These are phyloP conservation scores for Avicennia marina DNA, from an alignment of 257 asterid genomes.

Conservation along the genomic window DNA sequence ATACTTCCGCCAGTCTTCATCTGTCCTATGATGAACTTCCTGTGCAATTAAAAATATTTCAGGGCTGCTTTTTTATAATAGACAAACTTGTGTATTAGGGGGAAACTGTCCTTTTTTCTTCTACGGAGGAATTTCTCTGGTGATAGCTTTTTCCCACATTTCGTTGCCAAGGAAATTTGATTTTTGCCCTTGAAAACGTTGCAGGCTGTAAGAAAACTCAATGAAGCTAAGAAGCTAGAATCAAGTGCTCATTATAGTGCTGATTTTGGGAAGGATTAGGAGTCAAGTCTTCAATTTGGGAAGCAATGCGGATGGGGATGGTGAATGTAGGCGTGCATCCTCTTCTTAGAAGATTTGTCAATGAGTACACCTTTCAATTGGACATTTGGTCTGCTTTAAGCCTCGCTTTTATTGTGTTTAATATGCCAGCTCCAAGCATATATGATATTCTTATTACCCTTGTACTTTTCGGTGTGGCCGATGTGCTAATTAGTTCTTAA, in stretches of 20 bases:
- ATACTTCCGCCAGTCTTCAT: neutral
- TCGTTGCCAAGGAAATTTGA: neutral
- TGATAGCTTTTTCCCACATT: neutral
- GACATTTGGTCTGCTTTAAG: neutral
- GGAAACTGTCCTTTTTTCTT: neutral
- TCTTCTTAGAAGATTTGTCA: neutral
- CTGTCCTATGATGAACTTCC: neutral
- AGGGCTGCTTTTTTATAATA: neutral
- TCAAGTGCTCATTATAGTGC: slow-evolving; percentile 81
- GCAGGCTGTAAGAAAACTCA: slow-evolving; percentile 89
- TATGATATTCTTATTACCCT: neutral
- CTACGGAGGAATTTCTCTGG: neutral
- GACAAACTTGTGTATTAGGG: neutral
- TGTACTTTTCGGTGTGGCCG: neutral
- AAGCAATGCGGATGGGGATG: neutral
- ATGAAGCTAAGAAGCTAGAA: slow-evolving; percentile 94
- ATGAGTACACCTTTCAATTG: neutral
- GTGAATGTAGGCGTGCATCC: neutral
- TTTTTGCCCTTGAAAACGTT: neutral
- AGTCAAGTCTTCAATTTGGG: neutral
- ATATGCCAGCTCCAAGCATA: neutral
- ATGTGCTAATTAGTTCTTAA: neutral
- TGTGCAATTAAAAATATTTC: neutral
- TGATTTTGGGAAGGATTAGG: slow-evolving; percentile 84
- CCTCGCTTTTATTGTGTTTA: slow-evolving; percentile 8